These are phyloP conservation scores for Colletotrichum navitas DNA, from an alignment of 2,329 filamentous ascomycete species.

Conservation along the genomic window DNA sequence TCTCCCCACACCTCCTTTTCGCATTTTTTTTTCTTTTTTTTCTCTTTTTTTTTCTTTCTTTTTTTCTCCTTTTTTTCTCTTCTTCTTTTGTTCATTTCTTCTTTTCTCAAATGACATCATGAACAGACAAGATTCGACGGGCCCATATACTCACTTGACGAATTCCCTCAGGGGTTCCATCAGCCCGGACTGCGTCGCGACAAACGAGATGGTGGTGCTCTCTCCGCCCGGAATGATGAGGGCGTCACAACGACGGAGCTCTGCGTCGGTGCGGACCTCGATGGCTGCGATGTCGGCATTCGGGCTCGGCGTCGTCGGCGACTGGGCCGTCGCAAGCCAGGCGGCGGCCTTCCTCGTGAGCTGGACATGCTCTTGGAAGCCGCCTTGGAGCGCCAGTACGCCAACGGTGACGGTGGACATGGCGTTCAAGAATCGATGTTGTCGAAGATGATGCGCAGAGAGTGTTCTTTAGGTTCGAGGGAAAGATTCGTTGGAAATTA, in stretches of 20 bases:
- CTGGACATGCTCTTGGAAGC: conserved; percentile 88
- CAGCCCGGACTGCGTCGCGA: conserved; percentile 84
- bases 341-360: conserved; percentile 77
- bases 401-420: conserved; percentile 62
- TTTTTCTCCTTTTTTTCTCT: neutral
- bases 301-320: conserved; percentile 43
- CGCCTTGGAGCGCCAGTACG: conserved; percentile 86
- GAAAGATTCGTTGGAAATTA: neutral
- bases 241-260: conserved; percentile 81
- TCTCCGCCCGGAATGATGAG: conserved; percentile 94
- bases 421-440: neutral
- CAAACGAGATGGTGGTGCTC: conserved; percentile 91
- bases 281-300: conserved; percentile 66
- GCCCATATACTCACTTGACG: conserved; percentile 76
- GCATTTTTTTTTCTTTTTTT: neutral
- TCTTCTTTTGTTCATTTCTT: no score
- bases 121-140: neutral
- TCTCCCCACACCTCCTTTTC: no score
- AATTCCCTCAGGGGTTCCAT: conserved; percentile 89
- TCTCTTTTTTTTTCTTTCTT: neutral
- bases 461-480: neutral
- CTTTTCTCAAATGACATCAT: conserved; percentile 18
- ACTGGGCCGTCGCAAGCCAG: conserved; percentile 52
- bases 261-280: conserved; percentile 81
- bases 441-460: neutral